Conservation (phyloP, 1,284 basidiomycete genomes). For the Microbotryum lychnidis-dioicae region DNA sequence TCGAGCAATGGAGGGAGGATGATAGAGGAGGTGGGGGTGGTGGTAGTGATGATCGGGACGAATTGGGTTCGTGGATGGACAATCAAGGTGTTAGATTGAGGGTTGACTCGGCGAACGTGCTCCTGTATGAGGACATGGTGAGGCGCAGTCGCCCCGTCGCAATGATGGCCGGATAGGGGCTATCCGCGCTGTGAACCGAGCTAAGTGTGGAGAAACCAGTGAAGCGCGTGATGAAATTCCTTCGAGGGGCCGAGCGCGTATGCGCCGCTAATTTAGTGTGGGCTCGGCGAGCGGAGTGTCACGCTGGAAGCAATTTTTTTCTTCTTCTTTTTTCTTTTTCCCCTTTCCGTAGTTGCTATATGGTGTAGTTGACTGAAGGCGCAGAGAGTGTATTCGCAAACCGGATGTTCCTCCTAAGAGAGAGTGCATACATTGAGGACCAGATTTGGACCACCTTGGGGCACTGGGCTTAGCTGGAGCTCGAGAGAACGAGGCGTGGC, state of each 20-base stretch:
- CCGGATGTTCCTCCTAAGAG: too few species aligned
- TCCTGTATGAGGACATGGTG: neutral
- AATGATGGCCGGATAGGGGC: neutral
- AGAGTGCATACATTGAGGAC: too few species aligned
- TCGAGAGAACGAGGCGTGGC: too few species aligned
- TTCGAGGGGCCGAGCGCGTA: too few species aligned
- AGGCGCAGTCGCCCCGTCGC: neutral
- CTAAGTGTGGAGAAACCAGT: neutral
- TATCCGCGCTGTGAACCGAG: neutral
- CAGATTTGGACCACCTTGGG: too few species aligned
- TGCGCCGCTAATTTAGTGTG: too few species aligned
- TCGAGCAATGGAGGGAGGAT: neutral
- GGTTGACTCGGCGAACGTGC: neutral
- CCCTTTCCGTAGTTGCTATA: neutral
- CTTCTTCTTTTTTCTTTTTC: neutral
- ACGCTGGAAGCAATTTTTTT: neutral
- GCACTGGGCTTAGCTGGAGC: too few species aligned
- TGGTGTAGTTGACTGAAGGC: too few species aligned
- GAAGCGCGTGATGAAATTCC: neutral
- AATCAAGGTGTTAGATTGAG: neutral
- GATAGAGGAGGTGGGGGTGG: slow-evolving; percentile 3
- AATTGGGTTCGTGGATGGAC: neutral
- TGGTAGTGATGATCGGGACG: neutral
- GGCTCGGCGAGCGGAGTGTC: too few species aligned
- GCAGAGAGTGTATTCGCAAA: too few species aligned